Evolutionary conservation across 1,139 yeast genomes (phyloP).

Genomic region (Candida albicans): DNA sequence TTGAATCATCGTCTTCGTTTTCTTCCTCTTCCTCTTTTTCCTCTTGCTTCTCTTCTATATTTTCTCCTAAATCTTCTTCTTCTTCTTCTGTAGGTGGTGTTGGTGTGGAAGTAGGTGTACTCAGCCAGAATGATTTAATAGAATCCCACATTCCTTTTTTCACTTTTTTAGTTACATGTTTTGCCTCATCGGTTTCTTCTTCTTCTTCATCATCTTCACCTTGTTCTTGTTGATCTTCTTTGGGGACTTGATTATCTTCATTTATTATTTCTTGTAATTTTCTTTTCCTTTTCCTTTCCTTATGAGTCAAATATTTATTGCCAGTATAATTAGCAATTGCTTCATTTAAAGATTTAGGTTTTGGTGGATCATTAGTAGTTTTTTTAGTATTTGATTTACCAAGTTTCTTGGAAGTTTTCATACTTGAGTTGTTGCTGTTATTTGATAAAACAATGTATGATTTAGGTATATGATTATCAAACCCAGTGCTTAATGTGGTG

Average conservation of each 20-base stretch:
- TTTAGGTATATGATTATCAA: slow-evolving; percentile 9
- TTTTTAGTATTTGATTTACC: neutral
- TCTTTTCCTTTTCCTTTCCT: slow-evolving; percentile 34
- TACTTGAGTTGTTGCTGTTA: slow-evolving; percentile 6
- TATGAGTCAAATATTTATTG: slow-evolving; percentile 44
- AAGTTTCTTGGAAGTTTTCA: no score
- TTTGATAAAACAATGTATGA: slow-evolving; percentile 36
- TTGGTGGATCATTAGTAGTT: slow-evolving; percentile 9
- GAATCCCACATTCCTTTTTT: slow-evolving; percentile 10
- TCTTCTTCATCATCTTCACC: slow-evolving; percentile 14
- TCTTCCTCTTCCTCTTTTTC: slow-evolving; percentile 18
- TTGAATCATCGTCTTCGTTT: slow-evolving; percentile 11
- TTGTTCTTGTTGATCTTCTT: slow-evolving; percentile 2
- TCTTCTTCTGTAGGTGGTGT: slow-evolving; percentile 10
- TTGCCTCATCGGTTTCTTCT: slow-evolving; percentile 15
- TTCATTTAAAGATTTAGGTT: slow-evolving; percentile 58
- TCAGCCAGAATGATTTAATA: slow-evolving; percentile 5
- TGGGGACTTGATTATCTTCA: slow-evolving; percentile 3
- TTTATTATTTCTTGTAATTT: slow-evolving; percentile 13
- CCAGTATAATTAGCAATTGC: slow-evolving; percentile 64
- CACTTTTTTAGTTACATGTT: slow-evolving; percentile 6
- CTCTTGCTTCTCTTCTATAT: slow-evolving; percentile 3
- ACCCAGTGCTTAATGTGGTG: slow-evolving; percentile 3
- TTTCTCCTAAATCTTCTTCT: slow-evolving; percentile 15
- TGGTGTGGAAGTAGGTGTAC: slow-evolving; percentile 9